Evolutionary conservation across 108 stramenopile genomes (phyloP).

Genomic region (Phaeodactylum tricornutum): DNA sequence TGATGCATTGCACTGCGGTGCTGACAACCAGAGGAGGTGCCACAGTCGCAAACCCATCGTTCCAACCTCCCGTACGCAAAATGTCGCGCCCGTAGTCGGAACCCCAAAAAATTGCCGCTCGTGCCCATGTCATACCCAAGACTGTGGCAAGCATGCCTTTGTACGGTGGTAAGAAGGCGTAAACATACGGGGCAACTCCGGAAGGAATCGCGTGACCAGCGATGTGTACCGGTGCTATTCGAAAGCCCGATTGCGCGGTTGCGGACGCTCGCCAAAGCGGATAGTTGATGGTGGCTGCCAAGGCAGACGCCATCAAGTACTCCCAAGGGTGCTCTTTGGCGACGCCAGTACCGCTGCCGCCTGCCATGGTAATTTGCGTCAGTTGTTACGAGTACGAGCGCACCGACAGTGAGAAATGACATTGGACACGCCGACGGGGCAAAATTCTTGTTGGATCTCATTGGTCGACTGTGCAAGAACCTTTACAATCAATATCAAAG

Average conservation of each 20-base stretch:
- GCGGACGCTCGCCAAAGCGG: slow-evolving; percentile 78
- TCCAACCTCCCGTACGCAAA: slow-evolving; percentile 12
- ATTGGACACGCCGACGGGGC: no score
- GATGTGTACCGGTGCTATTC: slow-evolving; percentile 22
- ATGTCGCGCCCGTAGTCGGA: slow-evolving; percentile 75
- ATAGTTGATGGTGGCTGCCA: slow-evolving; percentile 68
- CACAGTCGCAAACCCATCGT: slow-evolving; percentile 35
- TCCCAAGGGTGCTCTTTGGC: slow-evolving; percentile 75
- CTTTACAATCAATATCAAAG: no score
- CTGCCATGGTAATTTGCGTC: no score
- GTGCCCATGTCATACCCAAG: slow-evolving; percentile 95
- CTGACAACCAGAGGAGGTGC: slow-evolving; percentile 78
- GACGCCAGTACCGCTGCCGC: no score
- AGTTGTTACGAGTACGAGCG: no score
- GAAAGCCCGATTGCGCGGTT: slow-evolving; percentile 76
- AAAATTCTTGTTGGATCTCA: no score
- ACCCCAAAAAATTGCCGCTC: slow-evolving; percentile 94
- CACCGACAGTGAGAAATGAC: no score
- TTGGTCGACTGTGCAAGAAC: no score
- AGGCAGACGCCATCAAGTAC: slow-evolving; percentile 56
- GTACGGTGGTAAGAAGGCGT: slow-evolving; percentile 91
- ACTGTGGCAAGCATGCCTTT: slow-evolving; percentile 86
- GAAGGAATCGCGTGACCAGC: slow-evolving; percentile 21
- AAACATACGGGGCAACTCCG: slow-evolving; percentile 49
- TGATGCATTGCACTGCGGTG: slow-evolving; percentile 83